Evolutionary conservation across 2,329 filamentous ascomycete genomes (phyloP).

Genomic region (Colletotrichum echinochloae): DNA sequence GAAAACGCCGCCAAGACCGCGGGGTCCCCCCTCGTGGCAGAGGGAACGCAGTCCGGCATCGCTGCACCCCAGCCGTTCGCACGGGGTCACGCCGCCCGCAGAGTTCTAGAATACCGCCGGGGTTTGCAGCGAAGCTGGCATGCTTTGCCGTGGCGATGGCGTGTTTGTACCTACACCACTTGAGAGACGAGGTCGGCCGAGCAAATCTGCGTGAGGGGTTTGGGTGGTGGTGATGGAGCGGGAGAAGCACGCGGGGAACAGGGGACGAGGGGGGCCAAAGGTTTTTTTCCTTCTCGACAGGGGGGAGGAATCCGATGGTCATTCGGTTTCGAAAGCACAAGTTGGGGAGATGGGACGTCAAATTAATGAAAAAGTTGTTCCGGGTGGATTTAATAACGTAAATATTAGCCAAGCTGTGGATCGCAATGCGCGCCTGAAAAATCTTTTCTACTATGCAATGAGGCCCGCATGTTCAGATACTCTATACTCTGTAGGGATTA

Average conservation of each 20-base stretch:
- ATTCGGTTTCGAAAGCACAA: too few species aligned
- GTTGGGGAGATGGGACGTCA: too few species aligned
- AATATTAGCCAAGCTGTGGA: conserved; percentile 37
- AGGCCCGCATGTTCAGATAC: conserved; percentile 18
- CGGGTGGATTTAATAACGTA: conserved; percentile 37
- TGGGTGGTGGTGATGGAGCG: conserved; percentile 19
- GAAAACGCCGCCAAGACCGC: conserved; percentile 9
- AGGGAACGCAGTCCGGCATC: too few species aligned
- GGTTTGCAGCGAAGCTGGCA: background rate
- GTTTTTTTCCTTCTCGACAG: background rate
- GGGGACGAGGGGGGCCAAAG: conserved; percentile 34
- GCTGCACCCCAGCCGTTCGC: conserved; percentile 9
- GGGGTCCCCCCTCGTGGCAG: too few species aligned
- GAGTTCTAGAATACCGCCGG: background rate
- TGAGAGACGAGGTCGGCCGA: background rate
- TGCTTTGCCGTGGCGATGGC: too few species aligned
- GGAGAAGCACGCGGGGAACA: conserved; percentile 35
- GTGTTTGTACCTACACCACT: too few species aligned
- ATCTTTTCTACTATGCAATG: conserved; percentile 24
- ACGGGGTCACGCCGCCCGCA: background rate
- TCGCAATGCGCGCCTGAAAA: conserved; percentile 28
- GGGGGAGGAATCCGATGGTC: background rate
- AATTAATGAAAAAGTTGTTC: conserved; percentile 17
- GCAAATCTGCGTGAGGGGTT: conserved; percentile 7
- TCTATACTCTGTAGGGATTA: background rate